Evolutionary conservation across 2,329 filamentous ascomycete species (phyloP), one percentile per base, ranked within the genome.

Genomic region (Diaporthe sp.): DNA sequence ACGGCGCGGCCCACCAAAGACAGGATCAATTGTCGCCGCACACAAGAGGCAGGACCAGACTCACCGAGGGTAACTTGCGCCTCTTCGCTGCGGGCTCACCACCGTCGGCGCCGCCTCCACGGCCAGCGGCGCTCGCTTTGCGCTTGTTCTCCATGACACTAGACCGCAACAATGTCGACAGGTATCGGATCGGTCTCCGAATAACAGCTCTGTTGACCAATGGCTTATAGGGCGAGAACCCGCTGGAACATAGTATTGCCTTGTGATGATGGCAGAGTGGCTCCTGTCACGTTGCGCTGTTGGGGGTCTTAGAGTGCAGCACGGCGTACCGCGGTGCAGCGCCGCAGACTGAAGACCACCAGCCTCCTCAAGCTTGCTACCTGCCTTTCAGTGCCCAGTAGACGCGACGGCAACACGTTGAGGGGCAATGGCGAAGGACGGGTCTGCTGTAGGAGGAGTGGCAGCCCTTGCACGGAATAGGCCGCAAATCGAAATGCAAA

Each of bases 61-160:
- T 81, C 83, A 88, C 89, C 81, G 87, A 88, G 80, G 84, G 85
- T 79, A 83, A 84, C 81, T 86, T 91, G 82, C 87, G 87, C 79
- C 89, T 86, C 84, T 91, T 91, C 9, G 86, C 83, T 72, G 86
- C 86, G 80, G 89, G 87, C 78, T 91, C 88, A 71, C 87, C 86
- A 74, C 83, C 82, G 74, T 90, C 88, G 61, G 83, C 74, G 55
- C 22, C 83, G 68, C 81, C 76, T 74, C 82, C 81, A 76, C 86
- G 85, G 79, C 87, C 87, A 68, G 81, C 80, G 78, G 82, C 81
- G 76, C 82, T 82, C 50, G 87, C 87, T 79, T 90, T 91, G 77
- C 89, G 87, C 83, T 91, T 91, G 81, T 84, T 85, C 77, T 91
- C 89, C 89, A 91, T 91, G 61, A 77, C 82, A 77, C 77, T 52